Conservation (phyloP, 495 filamentous ascomycete genomes). For the Trichoderma orchidacearum region DNA sequence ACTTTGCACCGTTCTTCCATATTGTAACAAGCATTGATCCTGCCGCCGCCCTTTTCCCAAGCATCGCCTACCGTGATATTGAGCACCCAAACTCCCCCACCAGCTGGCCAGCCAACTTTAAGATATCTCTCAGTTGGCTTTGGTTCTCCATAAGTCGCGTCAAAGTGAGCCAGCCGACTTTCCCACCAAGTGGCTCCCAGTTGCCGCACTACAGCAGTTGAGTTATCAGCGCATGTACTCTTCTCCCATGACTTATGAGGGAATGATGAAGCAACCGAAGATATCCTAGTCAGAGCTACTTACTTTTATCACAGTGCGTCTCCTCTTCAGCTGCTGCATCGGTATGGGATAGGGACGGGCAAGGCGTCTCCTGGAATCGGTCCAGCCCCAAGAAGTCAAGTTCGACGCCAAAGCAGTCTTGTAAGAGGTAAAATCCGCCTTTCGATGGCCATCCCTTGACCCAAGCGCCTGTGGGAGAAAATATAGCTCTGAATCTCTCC, state of each 20-base stretch:
- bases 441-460: constrained; percentile 11
- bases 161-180: neutral
- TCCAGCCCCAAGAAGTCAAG: constrained; percentile 8
- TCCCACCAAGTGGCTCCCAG: neutral
- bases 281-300: neutral
- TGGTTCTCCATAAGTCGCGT: neutral
- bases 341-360: constrained; percentile 10
- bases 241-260: neutral
- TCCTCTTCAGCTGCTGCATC: constrained; percentile 10
- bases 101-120: constrained; percentile 9
- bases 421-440: constrained; percentile 9
- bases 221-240: neutral
- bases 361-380: neutral
- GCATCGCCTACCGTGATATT: constrained; percentile 8
- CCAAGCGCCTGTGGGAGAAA: constrained; percentile 7
- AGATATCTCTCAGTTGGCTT: neutral
- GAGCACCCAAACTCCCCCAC: constrained; percentile 11
- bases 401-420: constrained; percentile 9
- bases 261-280: neutral
- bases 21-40: constrained; percentile 10
- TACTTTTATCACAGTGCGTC: constrained; percentile 9
- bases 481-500: neutral
- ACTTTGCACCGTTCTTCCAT: constrained; percentile 17
- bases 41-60: constrained; percentile 6
- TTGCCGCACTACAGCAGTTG: neutral